phyloP scores from a whole-genome alignment of 2,329 filamentous ascomycete genomes.

The Paecilomyces formosus region DNA sequence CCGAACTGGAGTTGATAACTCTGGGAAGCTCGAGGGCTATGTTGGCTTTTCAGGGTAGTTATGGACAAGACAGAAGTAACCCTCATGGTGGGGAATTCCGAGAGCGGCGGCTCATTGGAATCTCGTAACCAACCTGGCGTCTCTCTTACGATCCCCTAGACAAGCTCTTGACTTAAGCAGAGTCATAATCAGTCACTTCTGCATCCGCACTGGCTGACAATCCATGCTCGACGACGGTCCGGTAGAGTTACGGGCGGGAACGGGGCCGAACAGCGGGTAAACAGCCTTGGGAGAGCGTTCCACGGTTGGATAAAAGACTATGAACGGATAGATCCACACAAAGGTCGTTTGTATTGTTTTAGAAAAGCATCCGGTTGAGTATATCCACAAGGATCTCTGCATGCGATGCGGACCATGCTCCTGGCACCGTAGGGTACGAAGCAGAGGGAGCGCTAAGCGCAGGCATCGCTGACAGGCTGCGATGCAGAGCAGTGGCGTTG shows the following conservation, averaged over 20 bases:
- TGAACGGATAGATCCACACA: constrained; percentile 1
- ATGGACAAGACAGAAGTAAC: neutral
- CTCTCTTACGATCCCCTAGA: constrained; percentile 5
- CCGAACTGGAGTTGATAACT: neutral
- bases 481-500: neutral
- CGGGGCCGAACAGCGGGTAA: constrained; percentile 2
- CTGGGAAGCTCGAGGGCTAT: neutral
- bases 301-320: constrained; percentile 6
- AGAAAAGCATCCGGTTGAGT: neutral
- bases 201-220: constrained; percentile 6
- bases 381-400: neutral
- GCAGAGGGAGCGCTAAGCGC: neutral
- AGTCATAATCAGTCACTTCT: constrained; percentile 3
- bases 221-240: constrained; percentile 1
- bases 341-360: neutral
- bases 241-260: constrained; percentile 7
- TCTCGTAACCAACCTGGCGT: neutral
- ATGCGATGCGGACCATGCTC: neutral
- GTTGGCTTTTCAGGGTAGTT: neutral
- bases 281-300: neutral
- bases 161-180: constrained; percentile 1
- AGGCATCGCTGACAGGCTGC: constrained; percentile 1
- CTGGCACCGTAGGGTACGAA: neutral
- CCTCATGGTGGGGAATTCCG: neutral
- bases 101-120: neutral